These are phyloP conservation scores for Pichia sp. DNA, from an alignment of 1,139 yeast genomes.

Conservation along the genomic window DNA sequence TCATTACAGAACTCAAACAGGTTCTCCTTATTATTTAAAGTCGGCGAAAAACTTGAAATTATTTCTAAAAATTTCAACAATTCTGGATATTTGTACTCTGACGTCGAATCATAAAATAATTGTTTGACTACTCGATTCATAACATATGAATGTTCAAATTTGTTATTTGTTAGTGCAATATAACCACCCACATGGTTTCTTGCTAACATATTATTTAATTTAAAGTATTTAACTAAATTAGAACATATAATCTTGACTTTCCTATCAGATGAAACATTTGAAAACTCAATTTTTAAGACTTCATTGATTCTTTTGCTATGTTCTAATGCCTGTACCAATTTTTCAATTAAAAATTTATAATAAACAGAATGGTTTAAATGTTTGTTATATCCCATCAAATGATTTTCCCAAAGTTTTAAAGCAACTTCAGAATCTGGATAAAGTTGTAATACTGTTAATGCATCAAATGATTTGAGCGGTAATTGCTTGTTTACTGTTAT, in stretches of 20 bases:
- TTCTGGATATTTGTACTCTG: slow-evolving; percentile 1
- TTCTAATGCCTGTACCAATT: neutral
- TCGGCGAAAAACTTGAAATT: slow-evolving; percentile 10
- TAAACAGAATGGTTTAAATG: slow-evolving; percentile 1
- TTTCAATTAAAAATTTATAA: slow-evolving; percentile 4
- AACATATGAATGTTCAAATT: slow-evolving; percentile 11
- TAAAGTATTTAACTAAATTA: slow-evolving; percentile 2
- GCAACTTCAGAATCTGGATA: neutral
- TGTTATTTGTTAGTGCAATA: slow-evolving; percentile 6
- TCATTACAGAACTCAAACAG: slow-evolving; percentile 4
- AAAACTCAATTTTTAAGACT: slow-evolving; percentile 9
- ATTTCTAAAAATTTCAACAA: slow-evolving; percentile 8
- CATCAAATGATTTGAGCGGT: slow-evolving; percentile 1
- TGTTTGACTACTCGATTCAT: slow-evolving; percentile 3
- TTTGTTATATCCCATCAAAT: slow-evolving; percentile 5
- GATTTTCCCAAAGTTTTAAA: slow-evolving; percentile 5
- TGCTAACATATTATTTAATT: neutral
- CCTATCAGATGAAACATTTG: slow-evolving; percentile 4
- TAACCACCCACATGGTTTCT: slow-evolving; percentile 13
- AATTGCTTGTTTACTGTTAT: neutral
- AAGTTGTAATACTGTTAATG: neutral
- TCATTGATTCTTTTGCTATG: neutral
- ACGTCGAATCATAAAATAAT: neutral
- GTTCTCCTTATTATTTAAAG: slow-evolving; percentile 4
- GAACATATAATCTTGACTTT: slow-evolving; percentile 4